phyloP scores from a whole-genome alignment of 495 filamentous ascomycete genomes.

The Apiosordaria backusii region DNA sequence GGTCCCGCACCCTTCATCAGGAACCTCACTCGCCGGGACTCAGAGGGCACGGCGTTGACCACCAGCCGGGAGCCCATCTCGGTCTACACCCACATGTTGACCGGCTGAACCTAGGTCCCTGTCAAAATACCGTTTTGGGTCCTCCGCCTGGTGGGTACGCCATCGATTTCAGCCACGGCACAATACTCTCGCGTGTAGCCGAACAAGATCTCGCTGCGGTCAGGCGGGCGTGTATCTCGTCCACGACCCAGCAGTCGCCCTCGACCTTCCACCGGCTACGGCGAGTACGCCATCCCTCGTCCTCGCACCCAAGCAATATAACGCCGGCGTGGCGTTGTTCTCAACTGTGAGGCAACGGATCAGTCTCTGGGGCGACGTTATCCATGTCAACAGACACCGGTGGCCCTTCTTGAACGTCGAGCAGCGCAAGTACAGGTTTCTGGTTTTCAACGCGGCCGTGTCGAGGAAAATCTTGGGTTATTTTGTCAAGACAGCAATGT shows the following conservation, averaged over 20 bases:
- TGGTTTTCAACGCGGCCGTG: slow-evolving; percentile 47
- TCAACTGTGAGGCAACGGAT: slow-evolving; percentile 33
- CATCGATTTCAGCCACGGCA: background rate
- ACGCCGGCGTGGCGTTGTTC: slow-evolving; percentile 41
- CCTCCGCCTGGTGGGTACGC: slow-evolving; percentile 8
- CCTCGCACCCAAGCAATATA: slow-evolving; percentile 46
- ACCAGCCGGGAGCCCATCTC: background rate
- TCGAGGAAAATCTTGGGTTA: slow-evolving; percentile 45
- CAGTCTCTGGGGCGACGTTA: slow-evolving; percentile 49
- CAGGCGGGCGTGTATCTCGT: slow-evolving; percentile 42
- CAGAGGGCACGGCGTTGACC: background rate
- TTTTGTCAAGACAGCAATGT: slow-evolving; percentile 24
- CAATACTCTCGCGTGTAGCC: slow-evolving; percentile 36
- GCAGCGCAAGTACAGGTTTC: slow-evolving; percentile 52
- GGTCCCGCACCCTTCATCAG: slow-evolving; percentile 1
- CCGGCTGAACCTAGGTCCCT: slow-evolving; percentile 35
- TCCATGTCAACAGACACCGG: slow-evolving; percentile 51
- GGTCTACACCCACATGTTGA: slow-evolving; percentile 30
- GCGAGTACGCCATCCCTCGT: slow-evolving; percentile 48
- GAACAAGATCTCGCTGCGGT: slow-evolving; percentile 10
- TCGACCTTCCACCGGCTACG: slow-evolving; percentile 44
- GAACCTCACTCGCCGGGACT: slow-evolving; percentile 6
- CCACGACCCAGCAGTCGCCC: slow-evolving; percentile 35
- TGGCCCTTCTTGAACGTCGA: slow-evolving; percentile 51
- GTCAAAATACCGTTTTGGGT: slow-evolving; percentile 35